These are phyloP conservation scores for Mucor ambiguus DNA, from an alignment of 371 early-diverging fungal genomes.

Conservation along the genomic window DNA sequence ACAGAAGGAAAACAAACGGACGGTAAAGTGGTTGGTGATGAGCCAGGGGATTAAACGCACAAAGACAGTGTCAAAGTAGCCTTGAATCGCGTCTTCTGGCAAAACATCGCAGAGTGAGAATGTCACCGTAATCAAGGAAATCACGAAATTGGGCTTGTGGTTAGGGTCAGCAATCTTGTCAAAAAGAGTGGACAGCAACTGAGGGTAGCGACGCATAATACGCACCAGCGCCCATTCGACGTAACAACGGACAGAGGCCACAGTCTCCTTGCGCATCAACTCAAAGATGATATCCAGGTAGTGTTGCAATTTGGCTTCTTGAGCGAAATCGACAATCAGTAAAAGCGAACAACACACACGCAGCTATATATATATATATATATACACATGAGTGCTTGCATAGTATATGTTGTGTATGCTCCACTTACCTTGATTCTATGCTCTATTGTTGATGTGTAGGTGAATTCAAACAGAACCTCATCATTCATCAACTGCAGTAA, in stretches of 20 bases:
- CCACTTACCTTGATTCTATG: slow-evolving; percentile 51
- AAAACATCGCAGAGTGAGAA: slow-evolving; percentile 36
- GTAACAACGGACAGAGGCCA: slow-evolving; percentile 54
- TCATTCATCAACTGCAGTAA: slow-evolving; percentile 30
- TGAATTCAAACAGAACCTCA: slow-evolving; percentile 26
- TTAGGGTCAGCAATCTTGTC: slow-evolving; percentile 32
- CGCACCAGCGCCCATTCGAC: slow-evolving; percentile 50
- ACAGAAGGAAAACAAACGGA: slow-evolving; percentile 43
- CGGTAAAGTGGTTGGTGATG: slow-evolving; percentile 45
- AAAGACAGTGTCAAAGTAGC: slow-evolving; percentile 28
- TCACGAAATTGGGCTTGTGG: slow-evolving; percentile 44
- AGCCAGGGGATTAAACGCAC: slow-evolving; percentile 43
- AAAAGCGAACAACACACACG: slow-evolving; percentile 55
- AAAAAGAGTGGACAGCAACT: slow-evolving; percentile 29
- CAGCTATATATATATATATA: too few species aligned
- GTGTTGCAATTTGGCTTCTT: slow-evolving; percentile 28
- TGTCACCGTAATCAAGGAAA: slow-evolving; percentile 50
- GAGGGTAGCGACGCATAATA: slow-evolving; percentile 33
- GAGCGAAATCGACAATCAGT: slow-evolving; percentile 48
- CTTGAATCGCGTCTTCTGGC: slow-evolving; percentile 16
- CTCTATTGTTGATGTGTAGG: slow-evolving; percentile 45
- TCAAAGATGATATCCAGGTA: slow-evolving; percentile 35
- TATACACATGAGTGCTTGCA: too few species aligned
- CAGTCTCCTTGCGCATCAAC: slow-evolving; percentile 44
- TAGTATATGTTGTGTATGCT: not conserved